Evolutionary conservation across 495 filamentous ascomycete genomes (phyloP).

Genomic region (Rostrohypoxylon terebratum): DNA sequence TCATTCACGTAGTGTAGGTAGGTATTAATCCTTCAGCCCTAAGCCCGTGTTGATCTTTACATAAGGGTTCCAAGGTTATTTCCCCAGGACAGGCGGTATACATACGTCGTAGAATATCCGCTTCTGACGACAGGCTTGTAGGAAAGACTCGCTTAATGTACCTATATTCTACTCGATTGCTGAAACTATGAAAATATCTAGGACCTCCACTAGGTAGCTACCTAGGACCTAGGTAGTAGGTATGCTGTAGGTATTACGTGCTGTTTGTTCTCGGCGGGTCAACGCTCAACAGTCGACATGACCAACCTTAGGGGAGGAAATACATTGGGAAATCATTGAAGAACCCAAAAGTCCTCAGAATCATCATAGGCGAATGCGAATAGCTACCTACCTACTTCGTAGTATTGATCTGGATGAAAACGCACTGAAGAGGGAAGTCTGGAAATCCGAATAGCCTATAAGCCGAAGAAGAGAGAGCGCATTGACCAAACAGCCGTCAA

Average conservation of each 20-base stretch:
- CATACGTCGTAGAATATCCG: no score
- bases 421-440: no score
- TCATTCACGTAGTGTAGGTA: not conserved
- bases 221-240: no score
- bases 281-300: no score
- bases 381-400: no score
- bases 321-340: not conserved
- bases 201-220: no score
- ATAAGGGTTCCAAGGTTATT: not conserved
- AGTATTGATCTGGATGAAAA: no score
- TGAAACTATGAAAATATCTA: no score
- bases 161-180: not conserved
- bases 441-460: not conserved
- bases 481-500: not conserved
- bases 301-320: no score
- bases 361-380: conserved; percentile 3
- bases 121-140: not conserved
- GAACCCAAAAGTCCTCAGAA: not conserved
- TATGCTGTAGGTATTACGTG: no score
- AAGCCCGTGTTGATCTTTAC: not conserved
- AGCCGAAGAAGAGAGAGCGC: not conserved
- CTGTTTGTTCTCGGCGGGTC: no score
- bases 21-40: not conserved
- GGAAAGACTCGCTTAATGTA: not conserved
- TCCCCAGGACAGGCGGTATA: not conserved